phyloP scores from a whole-genome alignment of 768 basidiomycete genomes.

The Lentinula sp. region DNA sequence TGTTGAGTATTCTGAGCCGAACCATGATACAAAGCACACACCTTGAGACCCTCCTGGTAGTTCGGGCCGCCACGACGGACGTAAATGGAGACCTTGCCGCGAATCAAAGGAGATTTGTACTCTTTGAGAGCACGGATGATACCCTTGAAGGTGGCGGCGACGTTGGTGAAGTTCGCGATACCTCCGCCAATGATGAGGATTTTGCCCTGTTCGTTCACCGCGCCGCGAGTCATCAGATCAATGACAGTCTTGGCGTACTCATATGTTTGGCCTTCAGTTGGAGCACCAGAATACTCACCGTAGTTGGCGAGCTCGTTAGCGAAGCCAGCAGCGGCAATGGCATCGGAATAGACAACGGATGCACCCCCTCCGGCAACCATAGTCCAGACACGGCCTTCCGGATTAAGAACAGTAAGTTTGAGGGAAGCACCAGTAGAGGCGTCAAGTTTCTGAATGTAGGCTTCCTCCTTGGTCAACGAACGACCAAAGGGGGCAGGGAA shows the following conservation, averaged over 20 bases:
- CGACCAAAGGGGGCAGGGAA: conserved; percentile 96
- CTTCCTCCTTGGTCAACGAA: conserved; percentile 96
- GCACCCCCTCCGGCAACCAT: conserved; percentile 99
- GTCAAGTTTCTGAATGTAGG: conserved; percentile 98
- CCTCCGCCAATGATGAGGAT: conserved; percentile 99
- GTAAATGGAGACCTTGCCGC: conserved; percentile 87
- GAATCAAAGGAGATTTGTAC: conserved; percentile 79
- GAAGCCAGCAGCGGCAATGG: conserved; percentile 68
- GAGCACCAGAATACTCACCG: conserved; percentile 98
- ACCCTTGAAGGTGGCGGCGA: conserved; percentile 80
- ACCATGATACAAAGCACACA: neutral
- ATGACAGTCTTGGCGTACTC: conserved; percentile 99
- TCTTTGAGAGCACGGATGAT: conserved; percentile 97
- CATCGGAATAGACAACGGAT: conserved; percentile 64
- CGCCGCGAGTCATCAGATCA: conserved; percentile 91
- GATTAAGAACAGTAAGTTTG: conserved; percentile 94
- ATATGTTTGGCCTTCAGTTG: conserved; percentile 96
- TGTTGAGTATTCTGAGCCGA: neutral
- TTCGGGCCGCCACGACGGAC: conserved; percentile 98
- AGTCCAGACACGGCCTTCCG: conserved; percentile 96
- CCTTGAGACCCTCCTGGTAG: conserved; percentile 75
- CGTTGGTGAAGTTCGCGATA: conserved; percentile 99
- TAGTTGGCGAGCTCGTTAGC: conserved; percentile 99
- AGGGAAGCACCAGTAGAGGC: conserved; percentile 96
- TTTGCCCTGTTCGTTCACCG: conserved; percentile 81